Conservation (phyloP, 495 filamentous ascomycete species). For the Penicillium pulvis region DNA sequence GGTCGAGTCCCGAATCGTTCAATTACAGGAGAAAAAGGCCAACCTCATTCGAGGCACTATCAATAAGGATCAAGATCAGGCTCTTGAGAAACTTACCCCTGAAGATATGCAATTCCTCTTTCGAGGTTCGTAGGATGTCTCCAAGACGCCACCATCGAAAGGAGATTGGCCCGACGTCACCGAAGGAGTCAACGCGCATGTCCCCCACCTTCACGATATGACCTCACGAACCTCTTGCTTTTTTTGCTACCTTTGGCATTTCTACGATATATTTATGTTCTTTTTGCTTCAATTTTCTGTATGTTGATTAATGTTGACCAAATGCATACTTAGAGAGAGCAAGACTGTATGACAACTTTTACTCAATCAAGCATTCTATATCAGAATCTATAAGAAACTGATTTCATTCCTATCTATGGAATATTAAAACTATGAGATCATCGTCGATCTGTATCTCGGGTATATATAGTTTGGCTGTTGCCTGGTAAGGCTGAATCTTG, state of each 20-base stretch:
- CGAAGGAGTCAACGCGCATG: neutral
- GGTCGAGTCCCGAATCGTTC: constrained; percentile 90
- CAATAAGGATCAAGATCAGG: constrained; percentile 77
- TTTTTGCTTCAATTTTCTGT: neutral
- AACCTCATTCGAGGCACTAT: constrained; percentile 95
- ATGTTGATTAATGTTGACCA: neutral
- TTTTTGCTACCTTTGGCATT: neutral
- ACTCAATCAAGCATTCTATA: neutral
- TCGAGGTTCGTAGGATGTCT: constrained; percentile 49
- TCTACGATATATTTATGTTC: neutral
- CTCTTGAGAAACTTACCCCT: constrained; percentile 85
- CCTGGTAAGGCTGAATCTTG: constrained; percentile 21
- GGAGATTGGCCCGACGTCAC: constrained; percentile 9
- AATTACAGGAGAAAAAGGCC: constrained; percentile 96
- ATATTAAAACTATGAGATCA: constrained; percentile 1
- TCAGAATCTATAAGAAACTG: no score
- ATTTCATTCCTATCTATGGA: neutral
- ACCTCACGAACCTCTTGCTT: constrained; percentile 11
- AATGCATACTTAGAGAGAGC: neutral
- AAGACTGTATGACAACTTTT: neutral
- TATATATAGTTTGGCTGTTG: constrained; percentile 2
- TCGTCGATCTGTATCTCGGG: neutral
- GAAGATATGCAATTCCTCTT: constrained; percentile 97
- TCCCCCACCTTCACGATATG: constrained; percentile 10
- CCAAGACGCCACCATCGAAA: constrained; percentile 5